phyloP scores from a whole-genome alignment of 305 asterid species.

The Solanum aculeatissimum region DNA sequence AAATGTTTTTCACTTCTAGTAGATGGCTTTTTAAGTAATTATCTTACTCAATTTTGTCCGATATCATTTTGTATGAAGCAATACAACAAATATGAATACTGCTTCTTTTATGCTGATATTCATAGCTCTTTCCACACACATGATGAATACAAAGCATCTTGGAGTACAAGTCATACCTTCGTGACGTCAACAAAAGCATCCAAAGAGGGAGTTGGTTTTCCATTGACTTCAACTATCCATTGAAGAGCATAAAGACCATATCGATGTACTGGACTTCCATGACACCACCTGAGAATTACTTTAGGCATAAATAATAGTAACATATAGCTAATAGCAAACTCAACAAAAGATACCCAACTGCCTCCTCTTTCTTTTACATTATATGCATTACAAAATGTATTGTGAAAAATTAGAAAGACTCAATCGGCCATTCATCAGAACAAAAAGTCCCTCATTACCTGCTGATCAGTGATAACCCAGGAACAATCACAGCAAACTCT shows the following conservation, averaged over 20 bases:
- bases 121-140: background rate
- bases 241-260: slow-evolving; percentile 94
- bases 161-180: slow-evolving; percentile 40
- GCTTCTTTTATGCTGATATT: background rate
- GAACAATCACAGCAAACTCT: background rate
- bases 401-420: background rate
- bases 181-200: slow-evolving; percentile 84
- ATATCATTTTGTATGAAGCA: background rate
- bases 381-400: background rate
- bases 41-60: background rate
- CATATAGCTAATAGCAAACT: background rate
- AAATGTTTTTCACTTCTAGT: no score
- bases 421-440: background rate
- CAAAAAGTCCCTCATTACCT: background rate
- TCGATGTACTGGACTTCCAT: slow-evolving; percentile 93
- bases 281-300: slow-evolving; percentile 73
- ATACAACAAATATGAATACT: background rate
- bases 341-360: background rate
- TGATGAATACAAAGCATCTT: background rate
- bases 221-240: slow-evolving; percentile 94
- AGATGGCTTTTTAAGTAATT: background rate
- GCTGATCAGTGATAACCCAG: background rate
- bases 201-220: slow-evolving; percentile 81
- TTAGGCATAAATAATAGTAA: background rate
- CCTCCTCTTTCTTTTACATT: background rate